phyloP scores from a whole-genome alignment of 1,284 basidiomycete species.

The Ganoderma lingzhi region DNA sequence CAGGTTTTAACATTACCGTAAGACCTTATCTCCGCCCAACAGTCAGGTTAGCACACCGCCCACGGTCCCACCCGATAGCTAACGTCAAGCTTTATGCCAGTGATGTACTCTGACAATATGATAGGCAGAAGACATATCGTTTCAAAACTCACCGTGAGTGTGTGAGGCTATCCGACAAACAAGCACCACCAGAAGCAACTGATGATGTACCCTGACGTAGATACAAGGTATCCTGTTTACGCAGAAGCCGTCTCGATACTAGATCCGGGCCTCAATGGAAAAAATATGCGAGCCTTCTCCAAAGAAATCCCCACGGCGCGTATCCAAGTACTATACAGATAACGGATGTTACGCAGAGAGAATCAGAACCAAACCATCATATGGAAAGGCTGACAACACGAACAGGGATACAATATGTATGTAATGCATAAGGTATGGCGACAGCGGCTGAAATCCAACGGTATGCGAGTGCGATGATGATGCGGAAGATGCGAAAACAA shows the following conservation, averaged over 20 bases:
- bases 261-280: background rate
- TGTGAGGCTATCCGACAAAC: background rate
- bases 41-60: background rate
- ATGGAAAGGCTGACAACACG: background rate
- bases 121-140: background rate
- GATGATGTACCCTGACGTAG: background rate
- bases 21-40: background rate
- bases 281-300: background rate
- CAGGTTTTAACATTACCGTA: background rate
- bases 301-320: background rate
- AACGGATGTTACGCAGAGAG: background rate
- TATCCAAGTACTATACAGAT: constrained; percentile 1
- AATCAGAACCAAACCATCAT: background rate
- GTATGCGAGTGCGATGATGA: background rate
- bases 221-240: background rate
- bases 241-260: background rate
- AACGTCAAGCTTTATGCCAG: background rate
- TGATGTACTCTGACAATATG: background rate
- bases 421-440: background rate
- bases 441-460: background rate
- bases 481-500: background rate
- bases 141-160: background rate
- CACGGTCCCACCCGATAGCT: background rate
- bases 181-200: background rate
- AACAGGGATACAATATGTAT: background rate